A percentile compares a stretch with the other conserved stretches of the same genome.
Evolutionary conservation across 2,329 filamentous ascomycete genomes (phyloP).

Genomic region (Fusarium scirpi): DNA sequence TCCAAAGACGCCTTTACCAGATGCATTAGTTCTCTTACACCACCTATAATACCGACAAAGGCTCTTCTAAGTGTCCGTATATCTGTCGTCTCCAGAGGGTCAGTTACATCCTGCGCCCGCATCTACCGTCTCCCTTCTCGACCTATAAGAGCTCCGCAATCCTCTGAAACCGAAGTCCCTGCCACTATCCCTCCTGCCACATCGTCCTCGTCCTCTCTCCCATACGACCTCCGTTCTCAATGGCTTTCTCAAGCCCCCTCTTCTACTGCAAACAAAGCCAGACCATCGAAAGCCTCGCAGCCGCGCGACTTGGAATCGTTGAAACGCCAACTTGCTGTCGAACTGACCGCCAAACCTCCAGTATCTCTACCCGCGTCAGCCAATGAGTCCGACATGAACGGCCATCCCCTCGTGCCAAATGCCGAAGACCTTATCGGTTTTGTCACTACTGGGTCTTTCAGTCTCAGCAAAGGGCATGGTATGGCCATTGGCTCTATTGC

Average conservation of each 20-base stretch:
- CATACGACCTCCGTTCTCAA: conserved; percentile 68
- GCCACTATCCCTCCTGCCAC: conserved; percentile 54
- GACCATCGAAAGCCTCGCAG: conserved; percentile 27
- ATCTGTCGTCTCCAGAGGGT: conserved; percentile 75
- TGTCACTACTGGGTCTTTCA: conserved; percentile 87
- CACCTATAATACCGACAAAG: conserved; percentile 49
- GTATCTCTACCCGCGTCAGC: conserved; percentile 51
- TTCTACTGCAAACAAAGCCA: conserved; percentile 1
- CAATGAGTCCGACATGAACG: conserved; percentile 56
- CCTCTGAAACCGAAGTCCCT: conserved; percentile 59
- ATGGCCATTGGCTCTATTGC: conserved; percentile 80
- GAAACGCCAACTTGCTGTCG: conserved; percentile 60
- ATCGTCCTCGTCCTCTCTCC: conserved; percentile 48
- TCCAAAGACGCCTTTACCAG: conserved; percentile 50
- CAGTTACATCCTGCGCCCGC: conserved; percentile 77
- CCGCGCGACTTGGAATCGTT: conserved; percentile 52
- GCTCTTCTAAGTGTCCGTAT: conserved; percentile 73
- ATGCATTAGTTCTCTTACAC: conserved; percentile 42
- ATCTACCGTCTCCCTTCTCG: conserved; percentile 82
- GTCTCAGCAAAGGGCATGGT: conserved; percentile 79
- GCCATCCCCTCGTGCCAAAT: conserved; percentile 76
- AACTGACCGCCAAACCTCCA: conserved; percentile 57
- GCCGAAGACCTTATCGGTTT: conserved; percentile 87
- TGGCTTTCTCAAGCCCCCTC: conserved; percentile 74
- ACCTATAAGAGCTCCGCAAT: conserved; percentile 36